Base-by-base conservation (phyloP, 2,329 filamentous ascomycete genomes). In the Fusarium euwallaceae region DNA sequence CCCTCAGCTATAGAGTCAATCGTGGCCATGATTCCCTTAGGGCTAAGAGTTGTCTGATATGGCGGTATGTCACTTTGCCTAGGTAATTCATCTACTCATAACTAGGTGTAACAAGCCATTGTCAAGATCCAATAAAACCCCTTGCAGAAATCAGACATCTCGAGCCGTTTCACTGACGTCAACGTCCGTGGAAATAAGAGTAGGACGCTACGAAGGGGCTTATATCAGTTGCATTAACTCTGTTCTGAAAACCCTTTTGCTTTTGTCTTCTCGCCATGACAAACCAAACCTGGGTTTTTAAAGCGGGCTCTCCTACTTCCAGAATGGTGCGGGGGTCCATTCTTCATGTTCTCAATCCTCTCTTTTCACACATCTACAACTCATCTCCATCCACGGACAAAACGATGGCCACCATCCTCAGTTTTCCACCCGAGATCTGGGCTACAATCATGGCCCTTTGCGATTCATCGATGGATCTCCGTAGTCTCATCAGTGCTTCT, bases 351-450 rank as follows among this genome's bases (percentile, higher is more conserved):
- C 29, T 14, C 3, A 22, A 45, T 22, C 20, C 14, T 24, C 41
- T 14, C n/a, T 14, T n/a, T n/a, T 22, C 6, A 22, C 12, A 22
- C 20, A 45, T 14, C 4, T 7, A n/a, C n/a, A 6, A 4, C n/a
- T 16, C 9, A 43, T 32, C 5, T 36, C n/a, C 12, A 17, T 24
- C 7, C 16, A 53, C 16, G 1, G 20, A 9, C 39, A 48, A 22
- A 3, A 37, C 20, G 11, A 32, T 43, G 24, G 8, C 22, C 6
- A 34, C 7, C 17, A 29, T 53, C 14, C 16, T 20, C 16, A 22
- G 12, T 16, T 43, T 61, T 14, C 64, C 64, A 27, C 22, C 56
- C 4, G 64, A 61, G 16, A 22, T 61, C 24, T 61, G 55, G 58
- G 34, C 61, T 10, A 8, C 14, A 8, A 17, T 61, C 27, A 61